Conservation (phyloP, 768 basidiomycete genomes). For the Phylloporus arenicola region DNA sequence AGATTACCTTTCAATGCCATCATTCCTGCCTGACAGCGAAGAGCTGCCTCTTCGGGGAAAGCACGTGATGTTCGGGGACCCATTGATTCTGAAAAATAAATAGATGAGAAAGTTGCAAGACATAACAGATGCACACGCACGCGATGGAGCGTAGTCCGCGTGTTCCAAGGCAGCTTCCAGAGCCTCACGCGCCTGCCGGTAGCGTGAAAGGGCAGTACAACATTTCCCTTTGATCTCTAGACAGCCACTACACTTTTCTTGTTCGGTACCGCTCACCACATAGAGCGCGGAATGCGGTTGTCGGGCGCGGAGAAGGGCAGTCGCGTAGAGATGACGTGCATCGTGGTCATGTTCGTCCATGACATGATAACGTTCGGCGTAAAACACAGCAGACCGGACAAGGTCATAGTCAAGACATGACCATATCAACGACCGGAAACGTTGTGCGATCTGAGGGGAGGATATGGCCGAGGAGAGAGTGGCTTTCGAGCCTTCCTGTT, state of each 20-base stretch:
- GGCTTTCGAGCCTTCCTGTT: slow-evolving; percentile 42
- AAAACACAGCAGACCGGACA: slow-evolving; percentile 76
- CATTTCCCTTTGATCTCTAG: slow-evolving; percentile 75
- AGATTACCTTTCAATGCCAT: slow-evolving; percentile 78
- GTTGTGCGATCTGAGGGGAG: slow-evolving; percentile 56
- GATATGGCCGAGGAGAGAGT: slow-evolving; percentile 34
- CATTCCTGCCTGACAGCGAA: slow-evolving; percentile 72
- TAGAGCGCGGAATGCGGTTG: slow-evolving; percentile 72
- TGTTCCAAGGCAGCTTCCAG: slow-evolving; percentile 59
- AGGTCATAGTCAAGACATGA: slow-evolving; percentile 80
- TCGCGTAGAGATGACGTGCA: slow-evolving; percentile 81
- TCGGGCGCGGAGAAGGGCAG: slow-evolving; percentile 60
- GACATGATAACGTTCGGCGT: slow-evolving; percentile 78
- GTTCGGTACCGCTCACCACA: slow-evolving; percentile 58
- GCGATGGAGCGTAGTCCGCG: slow-evolving; percentile 46
- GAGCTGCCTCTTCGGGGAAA: slow-evolving; percentile 67
- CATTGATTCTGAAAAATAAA: slow-evolving; percentile 45
- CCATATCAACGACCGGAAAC: slow-evolving; percentile 73
- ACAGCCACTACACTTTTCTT: slow-evolving; percentile 66
- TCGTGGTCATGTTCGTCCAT: slow-evolving; percentile 70
- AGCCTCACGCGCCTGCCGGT: slow-evolving; percentile 71
- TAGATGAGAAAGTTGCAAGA: slow-evolving; percentile 10
- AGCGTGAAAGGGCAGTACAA: slow-evolving; percentile 64
- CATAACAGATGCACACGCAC: slow-evolving; percentile 37
- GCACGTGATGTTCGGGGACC: slow-evolving; percentile 47